Base-by-base conservation (phyloP, 257 asterid genomes). In the Capsicum chinense region DNA sequence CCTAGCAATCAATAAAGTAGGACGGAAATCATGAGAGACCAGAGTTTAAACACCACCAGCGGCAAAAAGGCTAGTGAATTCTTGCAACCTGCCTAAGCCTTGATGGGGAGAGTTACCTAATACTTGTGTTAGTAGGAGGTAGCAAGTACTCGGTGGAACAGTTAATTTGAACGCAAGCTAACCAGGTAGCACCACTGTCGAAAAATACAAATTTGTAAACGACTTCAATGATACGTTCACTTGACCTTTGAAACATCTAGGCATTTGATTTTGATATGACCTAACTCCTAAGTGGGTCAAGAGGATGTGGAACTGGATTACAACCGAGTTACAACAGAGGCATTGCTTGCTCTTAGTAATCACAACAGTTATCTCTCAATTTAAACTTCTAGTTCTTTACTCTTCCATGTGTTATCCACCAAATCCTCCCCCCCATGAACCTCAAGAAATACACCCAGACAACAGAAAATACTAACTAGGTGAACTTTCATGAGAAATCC, bases 401-500 rank as follows among this genome's bases (percentile, higher is more conserved):
- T 14, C 21, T 52, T 76, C 60, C 8, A 21, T 13, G 81, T 21
- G 21, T 76, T 21, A 7, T 52, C 62, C 44, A 76, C 47, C 81
- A 50, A 76, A 52, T 11, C 81, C 62, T 13, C 81, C 33, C 33
- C 33, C 81, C 9, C 0, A 14, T 14, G 48, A 9, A 76, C 62
- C 47, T 76, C 63, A 52, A 7, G 13, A 52, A 13, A 26, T 26
- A 76, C 47, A 52, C 63, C 19, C 19, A 48, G 44, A 73, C 60
- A 19, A 68, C 13, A 73, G 80, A 52, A 52, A 76, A 44, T 73
- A n/a, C n/a, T 14, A 76, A 52, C 81, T 26, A 76, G 81, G 48
- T 76, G 48, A 76, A 76, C 44, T 48, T 52, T 76, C 63, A 76
- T 76, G 48, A 76, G 81, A 74, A 50, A 74, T 50, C 62, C 12